phyloP scores from a whole-genome alignment of 2,329 filamentous ascomycete species.

The Botrytis aclada region DNA sequence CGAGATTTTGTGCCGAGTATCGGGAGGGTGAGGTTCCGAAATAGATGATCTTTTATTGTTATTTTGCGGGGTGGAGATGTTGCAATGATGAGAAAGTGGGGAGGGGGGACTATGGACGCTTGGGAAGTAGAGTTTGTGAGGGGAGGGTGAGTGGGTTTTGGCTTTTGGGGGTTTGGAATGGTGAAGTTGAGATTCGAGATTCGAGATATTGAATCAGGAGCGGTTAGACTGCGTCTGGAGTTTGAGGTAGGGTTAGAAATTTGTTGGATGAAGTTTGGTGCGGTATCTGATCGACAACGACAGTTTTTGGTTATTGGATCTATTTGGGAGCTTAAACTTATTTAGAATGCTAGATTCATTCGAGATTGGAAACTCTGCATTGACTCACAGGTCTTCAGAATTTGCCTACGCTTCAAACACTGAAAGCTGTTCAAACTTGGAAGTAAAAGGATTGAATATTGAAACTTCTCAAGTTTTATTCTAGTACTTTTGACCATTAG shows the following conservation, averaged over 20 bases:
- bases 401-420: rapidly evolving
- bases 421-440: not conserved
- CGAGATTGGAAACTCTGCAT: not conserved
- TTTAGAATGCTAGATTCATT: not conserved
- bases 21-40: not conserved
- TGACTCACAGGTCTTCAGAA: not conserved
- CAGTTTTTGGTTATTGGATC: not conserved
- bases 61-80: too few relatives aligned
- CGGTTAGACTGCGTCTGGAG: not conserved
- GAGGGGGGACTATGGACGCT: not conserved
- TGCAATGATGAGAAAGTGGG: not conserved
- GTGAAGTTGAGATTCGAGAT: not conserved
- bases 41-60: not conserved
- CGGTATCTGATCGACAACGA: not conserved
- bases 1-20: not conserved
- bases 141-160: not conserved
- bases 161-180: not conserved
- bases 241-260: not conserved
- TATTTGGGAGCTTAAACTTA: not conserved
- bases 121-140: not conserved
- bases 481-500: not conserved
- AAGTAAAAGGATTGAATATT: not conserved
- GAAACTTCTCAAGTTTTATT: not conserved
- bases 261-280: not conserved
- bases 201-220: not conserved